Base-by-base conservation (phyloP, 139 green algal genomes). In the Microglena sp. region DNA sequence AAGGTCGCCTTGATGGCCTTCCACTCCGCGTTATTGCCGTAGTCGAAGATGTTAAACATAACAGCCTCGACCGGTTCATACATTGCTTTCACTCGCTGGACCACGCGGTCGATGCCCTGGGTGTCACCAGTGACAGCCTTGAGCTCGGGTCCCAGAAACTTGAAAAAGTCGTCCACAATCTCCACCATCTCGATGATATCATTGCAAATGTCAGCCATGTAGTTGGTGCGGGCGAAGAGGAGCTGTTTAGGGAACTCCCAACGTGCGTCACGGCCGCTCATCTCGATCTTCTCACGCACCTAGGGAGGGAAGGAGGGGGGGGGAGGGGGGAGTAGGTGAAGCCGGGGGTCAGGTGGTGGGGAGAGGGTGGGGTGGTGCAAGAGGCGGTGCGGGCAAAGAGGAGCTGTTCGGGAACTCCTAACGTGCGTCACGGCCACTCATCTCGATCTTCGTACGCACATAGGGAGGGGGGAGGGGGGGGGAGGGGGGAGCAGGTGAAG, bases 161-260 rank as follows among this genome's bases (percentile, higher is more conserved):
- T 87, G 71, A 86, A 80, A 63, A 96, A 94, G 65, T 90, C 90
- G 53, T 95, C 82, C 56, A 92, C 80, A 15, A 89, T 84, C 68
- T 89, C 82, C 33, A 95, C 75, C 82, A 95, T 92, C 62, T 83
- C 73, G 4, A 69, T 77, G 59, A 97, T 75, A 32, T 94, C 82
- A 4, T 64, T 70, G 72, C 86, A 93, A 34, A 97, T 84, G 62
- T 85, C 78, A 2, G 83, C 82, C 70, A 92, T 90, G 75, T 95
- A 89, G 64, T 86, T 87, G 64, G 86, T 96, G 57, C 78, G 73
- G 35, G 89, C 82, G 75, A 97, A 97, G 33, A 97, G 77, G 62
- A 82, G 74, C 45, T 82, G 74, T 63, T 87, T 89, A 76, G 78
- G 81, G 74, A 97, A 97, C 81, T 97, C 91, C 91, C 91, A 97